A percentile compares a stretch with the other conserved stretches of the same genome.
Evolutionary conservation across 495 filamentous ascomycete species (phyloP).

Genomic region (Aspergillus bridgeri): DNA sequence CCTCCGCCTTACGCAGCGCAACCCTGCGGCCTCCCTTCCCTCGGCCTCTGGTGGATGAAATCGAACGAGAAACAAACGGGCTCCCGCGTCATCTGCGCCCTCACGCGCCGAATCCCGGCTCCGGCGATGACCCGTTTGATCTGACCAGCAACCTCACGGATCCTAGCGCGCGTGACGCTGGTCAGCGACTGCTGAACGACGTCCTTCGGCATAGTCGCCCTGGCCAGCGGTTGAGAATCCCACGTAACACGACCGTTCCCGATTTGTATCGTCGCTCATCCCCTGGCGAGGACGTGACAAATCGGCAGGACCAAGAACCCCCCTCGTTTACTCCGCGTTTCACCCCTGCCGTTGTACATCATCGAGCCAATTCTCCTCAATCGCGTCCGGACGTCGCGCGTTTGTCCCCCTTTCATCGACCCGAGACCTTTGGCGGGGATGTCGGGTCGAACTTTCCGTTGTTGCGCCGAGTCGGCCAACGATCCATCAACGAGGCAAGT

Average conservation of each 20-base stretch:
- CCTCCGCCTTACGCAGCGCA: constrained; percentile 28
- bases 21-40: constrained; percentile 32
- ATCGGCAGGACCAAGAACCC: constrained; percentile 17
- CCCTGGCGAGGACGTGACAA: constrained; percentile 15
- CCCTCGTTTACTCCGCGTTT: constrained; percentile 43
- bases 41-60: constrained; percentile 43
- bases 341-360: constrained; percentile 40
- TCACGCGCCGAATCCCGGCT: constrained; percentile 26
- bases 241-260: constrained; percentile 24
- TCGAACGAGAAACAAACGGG: constrained; percentile 36
- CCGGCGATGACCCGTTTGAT: constrained; percentile 33
- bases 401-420: constrained; percentile 24
- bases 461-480: constrained; percentile 25
- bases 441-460: constrained; percentile 15
- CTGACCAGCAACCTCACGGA: constrained; percentile 25
- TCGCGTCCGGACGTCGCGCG: constrained; percentile 20
- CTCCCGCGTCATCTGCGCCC: constrained; percentile 28
- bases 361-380: constrained; percentile 24
- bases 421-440: constrained; percentile 21
- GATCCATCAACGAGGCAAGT: constrained; percentile 22
- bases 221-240: constrained; percentile 31
- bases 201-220: constrained; percentile 30
- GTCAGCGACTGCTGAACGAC: constrained; percentile 28
- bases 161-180: constrained; percentile 34
- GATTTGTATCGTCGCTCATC: constrained; percentile 26